Evolutionary conservation across 257 asterid genomes (phyloP), one percentile per base, ranked within the genome.

Genomic region (Petunia secreta): DNA sequence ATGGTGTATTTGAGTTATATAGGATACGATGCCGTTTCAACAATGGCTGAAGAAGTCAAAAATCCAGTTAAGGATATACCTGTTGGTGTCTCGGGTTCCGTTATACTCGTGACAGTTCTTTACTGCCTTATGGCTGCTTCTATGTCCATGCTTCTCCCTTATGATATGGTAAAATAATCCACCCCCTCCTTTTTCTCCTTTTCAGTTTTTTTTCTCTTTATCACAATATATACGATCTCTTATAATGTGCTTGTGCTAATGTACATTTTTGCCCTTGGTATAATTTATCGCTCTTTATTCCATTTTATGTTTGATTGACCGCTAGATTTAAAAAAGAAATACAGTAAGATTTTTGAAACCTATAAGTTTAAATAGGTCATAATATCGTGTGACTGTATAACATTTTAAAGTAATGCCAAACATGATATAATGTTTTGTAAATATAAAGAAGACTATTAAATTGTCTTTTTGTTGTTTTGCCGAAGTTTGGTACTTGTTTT

Each of bases 21-120:
- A 5, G 99, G 99, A 0, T 95, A 95, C 82, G 99, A 95, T 78
- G 99, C 98, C 79, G 99, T 95, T 58, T 92, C 99, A 0, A 93
- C 99, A 10, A 91, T 95, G 99, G 99, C 97, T 0, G 99, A 95
- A 75, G 99, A 95, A 71, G 98, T 95, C 2, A 87, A 53, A 63
- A 84, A 90, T 50, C 99, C 99, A 4, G 97, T 89, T 5, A 95
- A 87, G 85, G 90, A 95, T 69, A 95, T 95, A 63, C 99, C 99
- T 0, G 77, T 89, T 4, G 99, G 99, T 0, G 90, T 95, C 40
- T 92, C 97, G 14, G 99, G 98, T 10, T 95, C 99, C 44, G 99
- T 95, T 41, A 84, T 93, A 52, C 86, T 95, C 62, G 99, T 95
- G 79, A 91, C 99, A 11, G 77, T 87, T 63, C 89, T 95, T 63